phyloP scores from a whole-genome alignment of 345 rosid species.

The Erodium maritimum region DNA sequence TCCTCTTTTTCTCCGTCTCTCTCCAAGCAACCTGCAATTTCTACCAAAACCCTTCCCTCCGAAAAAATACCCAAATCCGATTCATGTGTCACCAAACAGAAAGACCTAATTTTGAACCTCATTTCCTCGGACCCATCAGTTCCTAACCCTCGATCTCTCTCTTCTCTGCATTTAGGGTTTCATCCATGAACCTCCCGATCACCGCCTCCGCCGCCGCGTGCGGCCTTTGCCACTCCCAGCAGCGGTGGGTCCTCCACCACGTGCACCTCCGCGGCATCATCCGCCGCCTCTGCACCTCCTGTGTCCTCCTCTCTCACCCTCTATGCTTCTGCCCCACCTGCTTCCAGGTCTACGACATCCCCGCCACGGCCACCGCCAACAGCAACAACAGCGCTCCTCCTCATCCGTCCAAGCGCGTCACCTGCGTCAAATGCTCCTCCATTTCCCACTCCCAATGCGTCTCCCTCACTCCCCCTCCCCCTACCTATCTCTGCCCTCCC shows the following conservation, averaged over 20 bases:
- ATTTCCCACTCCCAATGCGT: constrained; percentile 52
- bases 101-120: too few species aligned
- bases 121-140: too few species aligned
- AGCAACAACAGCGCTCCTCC: constrained; percentile 4
- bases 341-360: constrained; percentile 37
- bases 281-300: constrained; percentile 63
- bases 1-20: too few species aligned
- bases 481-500: constrained; percentile 23
- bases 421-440: constrained; percentile 48
- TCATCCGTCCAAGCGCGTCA: constrained; percentile 19
- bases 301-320: constrained; percentile 59
- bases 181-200: neutral
- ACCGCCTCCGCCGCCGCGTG: constrained; percentile 14
- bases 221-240: constrained; percentile 29
- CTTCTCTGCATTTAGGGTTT: neutral
- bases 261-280: constrained; percentile 36
- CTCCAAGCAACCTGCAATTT: too few species aligned
- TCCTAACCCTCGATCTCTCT: too few species aligned
- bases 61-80: too few species aligned
- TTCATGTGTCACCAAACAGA: too few species aligned
- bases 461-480: constrained; percentile 6
- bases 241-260: constrained; percentile 34
- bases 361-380: constrained; percentile 6
- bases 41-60: too few species aligned
- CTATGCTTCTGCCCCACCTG: constrained; percentile 60